Percentiles rank a stretch among this genome's conserved stretches.
Conservation (phyloP, 169 alveolate species). For the Plasmodium reichenowi region DNA sequence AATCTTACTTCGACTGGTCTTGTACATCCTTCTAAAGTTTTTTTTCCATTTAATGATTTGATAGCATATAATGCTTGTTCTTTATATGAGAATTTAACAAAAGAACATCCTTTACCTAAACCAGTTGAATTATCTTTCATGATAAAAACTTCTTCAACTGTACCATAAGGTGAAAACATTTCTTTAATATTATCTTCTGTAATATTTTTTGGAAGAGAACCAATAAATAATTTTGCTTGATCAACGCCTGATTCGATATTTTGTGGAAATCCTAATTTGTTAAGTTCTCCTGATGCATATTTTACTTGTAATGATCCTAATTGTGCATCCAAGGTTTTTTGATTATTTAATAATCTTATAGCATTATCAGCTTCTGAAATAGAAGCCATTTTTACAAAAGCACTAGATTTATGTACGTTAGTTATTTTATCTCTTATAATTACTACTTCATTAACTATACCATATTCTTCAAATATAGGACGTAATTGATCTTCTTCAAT, state of each 20-base stretch:
- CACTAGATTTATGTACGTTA: constrained; percentile 89
- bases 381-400: constrained; percentile 90
- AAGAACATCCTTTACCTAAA: constrained; percentile 91
- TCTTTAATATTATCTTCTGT: constrained; percentile 88
- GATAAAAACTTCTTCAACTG: constrained; percentile 89
- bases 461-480: constrained; percentile 89
- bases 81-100: constrained; percentile 89
- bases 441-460: constrained; percentile 89
- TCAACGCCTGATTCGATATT: constrained; percentile 82
- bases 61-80: constrained; percentile 93
- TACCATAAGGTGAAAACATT: constrained; percentile 89
- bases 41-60: constrained; percentile 84
- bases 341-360: constrained; percentile 88
- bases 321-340: constrained; percentile 85
- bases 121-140: constrained; percentile 91
- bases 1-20: constrained; percentile 93
- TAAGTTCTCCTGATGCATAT: constrained; percentile 93
- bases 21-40: constrained; percentile 87
- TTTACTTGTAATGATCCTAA: constrained; percentile 90
- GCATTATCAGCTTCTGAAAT: constrained; percentile 93
- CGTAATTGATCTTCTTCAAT: constrained; percentile 88
- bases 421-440: constrained; percentile 90
- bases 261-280: constrained; percentile 89
- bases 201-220: constrained; percentile 89
- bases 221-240: constrained; percentile 92